phyloP scores from a whole-genome alignment of 305 asterid species.

The Nicotiana rustica region DNA sequence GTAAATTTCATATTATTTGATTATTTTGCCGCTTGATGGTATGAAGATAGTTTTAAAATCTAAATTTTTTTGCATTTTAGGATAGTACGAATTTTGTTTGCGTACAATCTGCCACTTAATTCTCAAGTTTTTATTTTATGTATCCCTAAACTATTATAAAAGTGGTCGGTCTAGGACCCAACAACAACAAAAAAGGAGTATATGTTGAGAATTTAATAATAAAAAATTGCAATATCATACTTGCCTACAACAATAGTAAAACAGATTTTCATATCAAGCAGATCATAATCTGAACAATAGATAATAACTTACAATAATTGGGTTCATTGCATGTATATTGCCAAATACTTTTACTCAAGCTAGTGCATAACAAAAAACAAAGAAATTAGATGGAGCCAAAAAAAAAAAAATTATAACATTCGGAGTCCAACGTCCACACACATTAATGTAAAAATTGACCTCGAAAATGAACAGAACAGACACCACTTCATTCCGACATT shows the following conservation, averaged over 20 bases:
- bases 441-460: not conserved
- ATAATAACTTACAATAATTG: too few species aligned
- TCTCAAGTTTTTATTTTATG: not conserved
- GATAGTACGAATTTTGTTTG: not conserved
- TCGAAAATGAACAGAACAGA: not conserved
- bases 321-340: too few species aligned
- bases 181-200: not conserved
- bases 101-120: not conserved
- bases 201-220: too few species aligned
- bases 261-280: too few species aligned
- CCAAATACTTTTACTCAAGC: too few species aligned
- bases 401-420: not conserved
- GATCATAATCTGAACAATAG: too few species aligned
- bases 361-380: too few species aligned
- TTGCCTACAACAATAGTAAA: too few species aligned
- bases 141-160: too few species aligned
- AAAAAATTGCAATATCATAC: too few species aligned
- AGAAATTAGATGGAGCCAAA: too few species aligned
- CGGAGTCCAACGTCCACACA: not conserved
- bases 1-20: not conserved
- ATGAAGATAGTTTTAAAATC: too few species aligned
- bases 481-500: not conserved
- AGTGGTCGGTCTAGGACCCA: not conserved
- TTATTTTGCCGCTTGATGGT: not conserved
- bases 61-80: not conserved